phyloP scores from a whole-genome alignment of 75 land plant species.

The Pinus tabuliformis region DNA sequence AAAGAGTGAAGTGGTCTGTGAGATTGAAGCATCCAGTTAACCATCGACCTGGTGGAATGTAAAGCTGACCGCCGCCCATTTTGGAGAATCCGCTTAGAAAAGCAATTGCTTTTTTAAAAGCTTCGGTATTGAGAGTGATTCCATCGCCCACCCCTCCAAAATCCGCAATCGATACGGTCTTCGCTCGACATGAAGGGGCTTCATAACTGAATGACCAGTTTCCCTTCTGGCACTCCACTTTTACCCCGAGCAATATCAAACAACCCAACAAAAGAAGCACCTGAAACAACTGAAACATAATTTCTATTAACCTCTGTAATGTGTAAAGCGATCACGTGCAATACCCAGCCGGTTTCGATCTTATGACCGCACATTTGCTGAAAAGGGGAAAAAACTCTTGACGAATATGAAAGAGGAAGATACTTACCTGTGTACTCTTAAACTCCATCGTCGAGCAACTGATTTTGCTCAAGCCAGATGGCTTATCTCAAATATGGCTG shows the following conservation, averaged over 20 bases:
- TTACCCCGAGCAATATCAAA: neutral
- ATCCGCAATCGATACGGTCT: constrained; percentile 49
- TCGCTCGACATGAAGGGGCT: constrained; percentile 34
- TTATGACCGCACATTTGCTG: neutral
- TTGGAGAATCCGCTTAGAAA: constrained; percentile 30
- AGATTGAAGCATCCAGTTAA: constrained; percentile 68
- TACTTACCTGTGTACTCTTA: neutral
- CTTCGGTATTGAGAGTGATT: constrained; percentile 46
- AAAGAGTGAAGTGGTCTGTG: constrained; percentile 63
- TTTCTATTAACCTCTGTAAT: too few species aligned
- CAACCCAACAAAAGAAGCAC: constrained; percentile 1
- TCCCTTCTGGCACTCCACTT: constrained; percentile 17
- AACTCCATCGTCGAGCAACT: neutral
- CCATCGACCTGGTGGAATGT: constrained; percentile 65
- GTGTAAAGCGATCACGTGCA: neutral
- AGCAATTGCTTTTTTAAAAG: constrained; percentile 56
- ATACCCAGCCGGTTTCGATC: neutral
- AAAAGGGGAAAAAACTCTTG: neutral
- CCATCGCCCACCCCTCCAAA: constrained; percentile 82
- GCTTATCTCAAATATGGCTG: neutral
- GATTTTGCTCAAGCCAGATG: neutral
- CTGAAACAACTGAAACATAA: neutral
- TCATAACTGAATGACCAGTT: constrained; percentile 16
- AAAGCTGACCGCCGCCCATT: constrained; percentile 54
- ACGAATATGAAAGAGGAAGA: neutral